Conservation (phyloP, 2,329 filamentous ascomycete species). For the Aspergillus tanneri region DNA sequence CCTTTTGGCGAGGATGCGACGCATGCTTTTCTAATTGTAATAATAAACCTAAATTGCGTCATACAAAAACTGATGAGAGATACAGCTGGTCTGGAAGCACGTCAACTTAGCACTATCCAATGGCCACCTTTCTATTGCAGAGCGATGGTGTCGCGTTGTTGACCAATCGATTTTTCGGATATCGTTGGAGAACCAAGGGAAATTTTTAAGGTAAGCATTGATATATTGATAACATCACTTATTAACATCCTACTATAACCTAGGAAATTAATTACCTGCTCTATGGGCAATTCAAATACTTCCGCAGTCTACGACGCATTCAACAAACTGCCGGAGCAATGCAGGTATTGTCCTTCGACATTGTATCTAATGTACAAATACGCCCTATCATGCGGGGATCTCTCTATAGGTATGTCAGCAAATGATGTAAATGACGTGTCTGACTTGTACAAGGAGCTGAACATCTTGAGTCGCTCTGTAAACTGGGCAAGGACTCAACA, state of each 20-base stretch:
- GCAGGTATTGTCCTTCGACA: slow-evolving; percentile 63
- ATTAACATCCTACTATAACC: neutral
- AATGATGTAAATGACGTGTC: neutral
- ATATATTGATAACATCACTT: neutral
- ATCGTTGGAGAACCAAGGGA: slow-evolving; percentile 65
- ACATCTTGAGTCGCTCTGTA: slow-evolving; percentile 62
- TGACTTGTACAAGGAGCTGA: slow-evolving; percentile 52
- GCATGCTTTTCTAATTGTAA: slow-evolving; percentile 47
- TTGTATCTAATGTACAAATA: slow-evolving; percentile 74
- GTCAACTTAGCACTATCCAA: slow-evolving; percentile 61
- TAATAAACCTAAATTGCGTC: neutral
- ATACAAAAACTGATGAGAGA: neutral
- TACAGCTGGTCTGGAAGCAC: slow-evolving; percentile 76
- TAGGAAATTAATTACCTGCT: slow-evolving; percentile 73
- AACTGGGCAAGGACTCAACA: slow-evolving; percentile 52
- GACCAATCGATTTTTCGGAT: slow-evolving; percentile 65
- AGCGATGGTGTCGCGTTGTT: slow-evolving; percentile 70
- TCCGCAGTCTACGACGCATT: slow-evolving; percentile 57
- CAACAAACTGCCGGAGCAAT: slow-evolving; percentile 57
- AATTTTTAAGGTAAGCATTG: slow-evolving; percentile 60
- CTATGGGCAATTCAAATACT: slow-evolving; percentile 59
- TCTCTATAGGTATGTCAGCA: slow-evolving; percentile 46
- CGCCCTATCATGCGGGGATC: slow-evolving; percentile 60
- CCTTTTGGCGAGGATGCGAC: slow-evolving; percentile 61
- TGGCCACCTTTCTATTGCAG: slow-evolving; percentile 55